Conservation (phyloP, 257 asterid genomes). For the Hygrophila difformis region DNA sequence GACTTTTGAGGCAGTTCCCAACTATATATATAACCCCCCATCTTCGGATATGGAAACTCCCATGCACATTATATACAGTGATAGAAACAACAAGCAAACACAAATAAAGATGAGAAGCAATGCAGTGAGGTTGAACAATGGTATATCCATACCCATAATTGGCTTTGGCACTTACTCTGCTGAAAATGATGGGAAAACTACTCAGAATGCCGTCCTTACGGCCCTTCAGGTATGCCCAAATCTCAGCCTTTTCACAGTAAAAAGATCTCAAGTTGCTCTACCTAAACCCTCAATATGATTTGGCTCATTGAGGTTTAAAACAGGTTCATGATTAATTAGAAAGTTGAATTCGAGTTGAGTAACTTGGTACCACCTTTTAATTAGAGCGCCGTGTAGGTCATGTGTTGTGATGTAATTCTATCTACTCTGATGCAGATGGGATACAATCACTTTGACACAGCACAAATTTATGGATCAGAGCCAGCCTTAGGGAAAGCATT, state of each 20-base stretch:
- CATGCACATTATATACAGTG: no score
- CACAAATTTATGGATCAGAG: conserved; percentile 75
- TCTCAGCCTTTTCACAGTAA: no score
- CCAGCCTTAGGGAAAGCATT: conserved; percentile 58
- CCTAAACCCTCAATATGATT: no score
- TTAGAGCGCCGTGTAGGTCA: background rate
- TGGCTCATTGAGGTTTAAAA: no score
- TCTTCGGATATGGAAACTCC: background rate
- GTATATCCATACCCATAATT: conserved; percentile 45
- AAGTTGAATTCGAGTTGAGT: no score
- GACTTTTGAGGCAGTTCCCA: conserved; percentile 28
- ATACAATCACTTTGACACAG: conserved; percentile 75
- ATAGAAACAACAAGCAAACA: conserved; percentile 7
- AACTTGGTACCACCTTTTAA: background rate
- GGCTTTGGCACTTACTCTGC: conserved; percentile 74
- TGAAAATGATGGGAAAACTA: conserved; percentile 45
- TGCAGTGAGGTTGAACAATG: conserved; percentile 61
- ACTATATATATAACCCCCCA: conserved; percentile 23
- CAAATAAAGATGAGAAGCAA: conserved; percentile 38
- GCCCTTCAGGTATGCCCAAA: conserved; percentile 74
- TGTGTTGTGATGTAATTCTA: background rate
- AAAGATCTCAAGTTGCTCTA: no score
- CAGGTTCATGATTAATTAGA: no score
- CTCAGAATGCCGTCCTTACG: conserved; percentile 47
- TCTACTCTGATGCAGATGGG: conserved; percentile 47